Evolutionary conservation across 108 stramenopile species (phyloP), one percentile per base, ranked within the genome.

Genomic region (Fistulifera solaris): DNA sequence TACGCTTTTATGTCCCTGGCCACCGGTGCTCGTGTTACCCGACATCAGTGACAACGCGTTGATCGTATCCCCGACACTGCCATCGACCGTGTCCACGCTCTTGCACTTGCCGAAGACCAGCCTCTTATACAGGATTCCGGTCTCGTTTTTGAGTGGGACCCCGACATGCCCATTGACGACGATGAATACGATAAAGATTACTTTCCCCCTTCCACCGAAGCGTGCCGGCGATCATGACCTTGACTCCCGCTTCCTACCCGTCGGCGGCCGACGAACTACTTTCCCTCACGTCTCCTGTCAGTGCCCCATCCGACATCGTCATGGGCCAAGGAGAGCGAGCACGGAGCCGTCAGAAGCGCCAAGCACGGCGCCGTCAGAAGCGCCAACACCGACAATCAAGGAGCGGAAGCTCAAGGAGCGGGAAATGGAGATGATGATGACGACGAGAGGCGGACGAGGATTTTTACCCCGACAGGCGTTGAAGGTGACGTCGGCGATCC

Each of bases 301-400:
- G n/a, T n/a, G n/a, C n/a, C n/a, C n/a, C n/a, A n/a, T n/a, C n/a
- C n/a, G n/a, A n/a, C n/a, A n/a, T n/a, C n/a, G n/a, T n/a, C n/a
- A 56, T 65, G 43, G 47, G 56, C 3, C n/a, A 58, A 25, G 48
- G 50, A 12, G 63, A 48, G 40, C 48, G 48, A 43, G 21, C 21
- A 24, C 51, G 21, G 14, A 21, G 52, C n/a, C 61, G 31, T 23
- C 22, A 21, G 17, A 27, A 38, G 16, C n/a, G 48, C 47, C 35
- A 39, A 21, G 14, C 48, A 35, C 18, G 48, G 17, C 7, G 19
- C 2, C 13, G 59, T 15, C 48, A 21, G 1, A 14, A 38, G 14
- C 31, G 18, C 16, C 38, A 38, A 18, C 28, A 13, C 16, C 27
- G 42, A 17, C 27, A 27, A 14, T 15, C 4, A 40, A 23, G 16